A percentile compares a stretch with the other conserved stretches of the same genome.
phyloP scores from a whole-genome alignment of 2,329 filamentous ascomycete species.

The Penicillium sp. region DNA sequence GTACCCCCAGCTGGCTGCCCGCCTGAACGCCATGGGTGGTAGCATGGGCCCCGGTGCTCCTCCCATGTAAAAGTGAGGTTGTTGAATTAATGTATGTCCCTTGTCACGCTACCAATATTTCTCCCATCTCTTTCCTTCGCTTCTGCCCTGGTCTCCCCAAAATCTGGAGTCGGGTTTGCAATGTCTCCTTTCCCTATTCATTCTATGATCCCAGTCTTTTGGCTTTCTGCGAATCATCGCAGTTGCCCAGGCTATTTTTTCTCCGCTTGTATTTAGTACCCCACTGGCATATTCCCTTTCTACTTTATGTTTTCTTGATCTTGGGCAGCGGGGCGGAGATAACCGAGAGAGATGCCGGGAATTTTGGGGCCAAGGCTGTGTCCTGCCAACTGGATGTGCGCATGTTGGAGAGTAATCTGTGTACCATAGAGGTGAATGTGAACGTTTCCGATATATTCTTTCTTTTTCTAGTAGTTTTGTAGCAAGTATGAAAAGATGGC shows the following conservation, averaged over 20 bases:
- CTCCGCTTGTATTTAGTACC: constrained; percentile 31
- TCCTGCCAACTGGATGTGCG: constrained; percentile 14
- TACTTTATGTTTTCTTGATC: constrained; percentile 16
- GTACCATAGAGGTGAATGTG: constrained; percentile 30
- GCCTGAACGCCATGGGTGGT: constrained; percentile 62
- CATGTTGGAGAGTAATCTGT: constrained; percentile 25
- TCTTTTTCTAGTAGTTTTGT: too few relatives aligned
- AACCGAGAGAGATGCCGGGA: constrained; percentile 11
- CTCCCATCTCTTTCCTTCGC: constrained; percentile 14
- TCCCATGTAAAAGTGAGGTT: constrained; percentile 29
- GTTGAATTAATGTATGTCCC: background rate
- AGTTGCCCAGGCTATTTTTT: constrained; percentile 19
- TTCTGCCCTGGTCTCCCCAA: constrained; percentile 15
- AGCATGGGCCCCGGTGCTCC: constrained; percentile 36
- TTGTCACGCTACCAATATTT: constrained; percentile 2
- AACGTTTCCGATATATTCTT: constrained; percentile 7
- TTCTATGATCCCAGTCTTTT: constrained; percentile 15
- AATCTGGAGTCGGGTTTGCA: constrained; percentile 12
- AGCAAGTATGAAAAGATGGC: background rate
- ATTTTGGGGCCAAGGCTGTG: constrained; percentile 7
- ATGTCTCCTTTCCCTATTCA: constrained; percentile 16
- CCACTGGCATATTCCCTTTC: constrained; percentile 24
- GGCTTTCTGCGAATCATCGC: constrained; percentile 10
- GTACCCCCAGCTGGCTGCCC: constrained; percentile 75
- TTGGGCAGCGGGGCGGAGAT: constrained; percentile 9